phyloP scores from a whole-genome alignment of 73 alveolate genomes.

The Loxodes magnus region DNA sequence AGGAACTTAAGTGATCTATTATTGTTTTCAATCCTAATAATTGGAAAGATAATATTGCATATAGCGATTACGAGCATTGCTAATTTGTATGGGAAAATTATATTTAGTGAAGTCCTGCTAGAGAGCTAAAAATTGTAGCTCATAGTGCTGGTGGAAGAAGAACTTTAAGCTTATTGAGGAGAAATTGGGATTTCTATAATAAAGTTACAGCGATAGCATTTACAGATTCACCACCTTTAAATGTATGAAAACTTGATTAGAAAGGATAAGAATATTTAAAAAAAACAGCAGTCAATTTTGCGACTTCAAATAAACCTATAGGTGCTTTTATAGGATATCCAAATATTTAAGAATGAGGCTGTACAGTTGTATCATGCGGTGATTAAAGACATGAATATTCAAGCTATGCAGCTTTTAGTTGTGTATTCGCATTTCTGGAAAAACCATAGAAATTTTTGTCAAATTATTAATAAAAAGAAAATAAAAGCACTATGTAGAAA shows the following conservation, averaged over 20 bases:
- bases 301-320: neutral
- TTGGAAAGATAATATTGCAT: conserved; percentile 19
- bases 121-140: conserved; percentile 61
- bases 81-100: conserved; percentile 58
- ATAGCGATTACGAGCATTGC: conserved; percentile 4
- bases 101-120: conserved; percentile 32
- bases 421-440: conserved; percentile 18
- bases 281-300: neutral
- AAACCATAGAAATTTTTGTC: no score
- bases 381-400: conserved; percentile 43
- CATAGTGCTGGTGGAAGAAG: conserved; percentile 89
- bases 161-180: conserved; percentile 32
- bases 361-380: conserved; percentile 35
- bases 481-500: no score
- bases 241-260: neutral
- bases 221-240: conserved; percentile 53
- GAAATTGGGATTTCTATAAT: conserved; percentile 32
- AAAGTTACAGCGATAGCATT: conserved; percentile 61
- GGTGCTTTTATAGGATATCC: neutral
- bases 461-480: no score
- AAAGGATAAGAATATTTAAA: neutral
- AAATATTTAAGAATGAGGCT: conserved; percentile 6
- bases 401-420: conserved; percentile 28
- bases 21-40: conserved; percentile 79
- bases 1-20: conserved; percentile 30